phyloP scores from a whole-genome alignment of 805 yeast genomes.

The Pichia rugopelliculosa region DNA sequence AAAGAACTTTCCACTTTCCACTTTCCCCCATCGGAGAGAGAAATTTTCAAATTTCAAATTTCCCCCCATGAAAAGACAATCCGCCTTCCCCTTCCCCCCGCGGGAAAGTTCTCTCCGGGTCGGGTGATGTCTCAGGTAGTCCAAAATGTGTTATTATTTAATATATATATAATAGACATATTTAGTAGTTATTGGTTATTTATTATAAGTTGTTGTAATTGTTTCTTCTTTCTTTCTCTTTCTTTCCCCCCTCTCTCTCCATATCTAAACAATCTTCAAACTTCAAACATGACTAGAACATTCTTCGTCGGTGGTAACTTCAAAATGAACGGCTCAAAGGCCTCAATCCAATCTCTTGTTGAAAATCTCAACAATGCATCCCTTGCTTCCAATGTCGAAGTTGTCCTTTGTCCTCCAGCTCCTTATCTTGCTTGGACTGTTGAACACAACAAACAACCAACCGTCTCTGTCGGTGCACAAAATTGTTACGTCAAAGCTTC shows the following conservation, averaged over 20 bases:
- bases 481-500: constrained; percentile 79
- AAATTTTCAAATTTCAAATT: too few species aligned
- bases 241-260: not conserved
- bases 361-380: constrained; percentile 74
- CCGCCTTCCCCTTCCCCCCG: too few species aligned
- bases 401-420: constrained; percentile 94
- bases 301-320: constrained; percentile 99
- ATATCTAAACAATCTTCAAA: not conserved
- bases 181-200: too few species aligned
- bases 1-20: too few species aligned
- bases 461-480: constrained; percentile 83
- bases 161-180: too few species aligned
- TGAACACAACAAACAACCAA: constrained; percentile 56
- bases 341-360: constrained; percentile 75
- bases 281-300: constrained; percentile 21
- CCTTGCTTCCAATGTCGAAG: constrained; percentile 75
- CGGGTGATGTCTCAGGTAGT: too few species aligned
- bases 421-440: constrained; percentile 80
- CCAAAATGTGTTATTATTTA: too few species aligned
- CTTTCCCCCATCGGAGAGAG: too few species aligned
- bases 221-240: not conserved
- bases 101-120: too few species aligned
- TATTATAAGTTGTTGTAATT: too few species aligned
- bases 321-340: constrained; percentile 94
- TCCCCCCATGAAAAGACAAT: too few species aligned